These are phyloP conservation scores for Penicillium sp. DNA, from an alignment of 2,329 filamentous ascomycete species.

Conservation along the genomic window DNA sequence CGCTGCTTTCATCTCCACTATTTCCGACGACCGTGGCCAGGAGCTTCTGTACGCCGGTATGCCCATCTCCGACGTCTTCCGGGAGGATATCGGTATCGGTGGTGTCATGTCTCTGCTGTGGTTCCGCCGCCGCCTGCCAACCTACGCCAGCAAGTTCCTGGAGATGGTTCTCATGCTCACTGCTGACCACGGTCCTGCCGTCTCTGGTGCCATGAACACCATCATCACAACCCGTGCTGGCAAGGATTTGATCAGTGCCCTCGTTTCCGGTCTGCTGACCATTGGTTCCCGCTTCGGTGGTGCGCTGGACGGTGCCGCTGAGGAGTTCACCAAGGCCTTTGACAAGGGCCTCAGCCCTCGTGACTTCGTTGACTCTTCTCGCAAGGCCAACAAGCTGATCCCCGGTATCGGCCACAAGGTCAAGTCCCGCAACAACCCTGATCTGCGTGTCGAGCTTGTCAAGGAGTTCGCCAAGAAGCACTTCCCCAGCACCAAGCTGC, in stretches of 20 bases:
- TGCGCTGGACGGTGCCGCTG: slow-evolving; percentile 94
- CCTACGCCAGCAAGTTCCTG: slow-evolving; percentile 97
- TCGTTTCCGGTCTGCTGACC: slow-evolving; percentile 95
- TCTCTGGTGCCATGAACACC: slow-evolving; percentile 99
- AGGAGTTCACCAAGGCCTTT: slow-evolving; percentile 97
- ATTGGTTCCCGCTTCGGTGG: slow-evolving; percentile 98
- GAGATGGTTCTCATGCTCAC: slow-evolving; percentile 99
- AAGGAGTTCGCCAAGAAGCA: slow-evolving; percentile 98
- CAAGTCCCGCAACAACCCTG: slow-evolving; percentile 99
- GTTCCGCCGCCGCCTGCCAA: slow-evolving; percentile 96
- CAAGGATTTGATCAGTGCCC: slow-evolving; percentile 94
- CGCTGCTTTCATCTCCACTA: slow-evolving; percentile 99
- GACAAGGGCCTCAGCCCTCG: slow-evolving; percentile 97
- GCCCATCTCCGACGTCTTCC: slow-evolving; percentile 99
- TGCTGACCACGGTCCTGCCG: slow-evolving; percentile 96
- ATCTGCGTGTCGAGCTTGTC: slow-evolving; percentile 98
- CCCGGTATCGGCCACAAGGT: slow-evolving; percentile 98
- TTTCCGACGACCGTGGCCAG: slow-evolving; percentile 99
- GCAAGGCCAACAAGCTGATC: slow-evolving; percentile 99
- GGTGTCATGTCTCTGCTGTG: slow-evolving; percentile 99
- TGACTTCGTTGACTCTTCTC: slow-evolving; percentile 98
- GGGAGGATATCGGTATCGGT: slow-evolving; percentile 96
- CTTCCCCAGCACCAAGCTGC: slow-evolving; percentile 96
- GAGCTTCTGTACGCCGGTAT: slow-evolving; percentile 98
- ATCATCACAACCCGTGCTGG: slow-evolving; percentile 99